phyloP scores from a whole-genome alignment of 305 asterid species.

The Fraxinus paxiana region DNA sequence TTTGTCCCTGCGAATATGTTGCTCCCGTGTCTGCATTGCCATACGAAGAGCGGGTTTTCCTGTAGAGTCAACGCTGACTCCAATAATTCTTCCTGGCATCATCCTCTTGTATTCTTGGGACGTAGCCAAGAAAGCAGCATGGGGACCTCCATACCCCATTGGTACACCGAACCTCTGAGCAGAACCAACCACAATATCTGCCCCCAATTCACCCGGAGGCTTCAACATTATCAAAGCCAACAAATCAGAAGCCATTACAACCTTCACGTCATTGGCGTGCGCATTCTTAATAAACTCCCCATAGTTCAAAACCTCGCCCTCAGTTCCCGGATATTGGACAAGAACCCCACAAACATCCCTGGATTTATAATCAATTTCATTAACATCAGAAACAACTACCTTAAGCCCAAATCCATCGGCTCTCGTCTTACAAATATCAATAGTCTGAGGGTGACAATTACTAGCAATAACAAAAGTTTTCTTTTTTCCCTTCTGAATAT shows the following conservation, averaged over 20 bases:
- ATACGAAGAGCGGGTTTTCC: conserved; percentile 91
- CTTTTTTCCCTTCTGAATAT: conserved; percentile 76
- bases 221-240: conserved; percentile 84
- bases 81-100: conserved; percentile 98
- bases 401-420: conserved; percentile 84
- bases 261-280: conserved; percentile 84
- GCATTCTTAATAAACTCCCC: conserved; percentile 83
- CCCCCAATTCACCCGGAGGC: conserved; percentile 94
- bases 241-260: conserved; percentile 91
- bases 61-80: conserved; percentile 79
- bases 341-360: conserved; percentile 93
- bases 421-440: conserved; percentile 77
- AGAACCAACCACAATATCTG: conserved; percentile 88
- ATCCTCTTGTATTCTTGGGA: conserved; percentile 95
- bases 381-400: conserved; percentile 65
- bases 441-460: conserved; percentile 93
- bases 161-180: conserved; percentile 99
- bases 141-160: conserved; percentile 99
- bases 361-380: conserved; percentile 64
- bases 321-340: conserved; percentile 93
- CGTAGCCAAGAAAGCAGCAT: conserved; percentile 94
- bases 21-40: conserved; percentile 99
- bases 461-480: conserved; percentile 81
- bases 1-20: conserved; percentile 91
- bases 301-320: conserved; percentile 82